phyloP scores from a whole-genome alignment of 345 rosid genomes.

The Bruguiera parviflora region DNA sequence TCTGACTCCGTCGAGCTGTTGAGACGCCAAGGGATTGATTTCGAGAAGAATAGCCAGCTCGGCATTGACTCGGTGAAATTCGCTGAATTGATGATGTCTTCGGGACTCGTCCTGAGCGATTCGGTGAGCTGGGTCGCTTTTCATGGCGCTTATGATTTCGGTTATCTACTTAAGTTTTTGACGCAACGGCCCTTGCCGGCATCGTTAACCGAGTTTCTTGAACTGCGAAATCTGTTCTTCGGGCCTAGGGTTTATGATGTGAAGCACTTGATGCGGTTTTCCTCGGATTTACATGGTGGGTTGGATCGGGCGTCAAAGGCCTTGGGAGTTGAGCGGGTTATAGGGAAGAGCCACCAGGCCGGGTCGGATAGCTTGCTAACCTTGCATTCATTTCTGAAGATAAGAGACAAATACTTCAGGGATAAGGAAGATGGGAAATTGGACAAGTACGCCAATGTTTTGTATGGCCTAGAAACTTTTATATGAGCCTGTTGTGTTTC shows the following conservation, averaged over 20 bases:
- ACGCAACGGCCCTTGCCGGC: conserved; percentile 57
- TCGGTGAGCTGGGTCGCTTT: conserved; percentile 89
- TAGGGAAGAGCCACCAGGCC: conserved; percentile 89
- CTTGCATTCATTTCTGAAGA: conserved; percentile 74
- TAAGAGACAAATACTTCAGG: conserved; percentile 55
- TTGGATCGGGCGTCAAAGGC: conserved; percentile 62
- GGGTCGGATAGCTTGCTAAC: conserved; percentile 90
- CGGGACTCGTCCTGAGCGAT: conserved; percentile 72
- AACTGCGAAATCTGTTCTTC: conserved; percentile 44
- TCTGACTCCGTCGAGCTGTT: conserved; percentile 76
- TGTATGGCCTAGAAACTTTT: conserved; percentile 56
- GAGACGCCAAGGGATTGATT: conserved; percentile 75
- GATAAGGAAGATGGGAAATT: conserved; percentile 40
- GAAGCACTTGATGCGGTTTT: conserved; percentile 74
- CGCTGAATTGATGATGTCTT: conserved; percentile 79
- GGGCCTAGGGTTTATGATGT: conserved; percentile 67
- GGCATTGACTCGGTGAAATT: conserved; percentile 62
- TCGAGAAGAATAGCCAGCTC: conserved; percentile 46
- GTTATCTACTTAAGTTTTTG: conserved; percentile 76
- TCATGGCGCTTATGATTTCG: conserved; percentile 92
- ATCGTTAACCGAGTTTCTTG: conserved; percentile 47
- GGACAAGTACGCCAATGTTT: conserved; percentile 69
- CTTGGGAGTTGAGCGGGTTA: conserved; percentile 56
- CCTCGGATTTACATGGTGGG: conserved; percentile 62
- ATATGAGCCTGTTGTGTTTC: background rate